These are phyloP conservation scores for Corylus heterophylla DNA, from an alignment of 306 rosid genomes.

Conservation along the genomic window DNA sequence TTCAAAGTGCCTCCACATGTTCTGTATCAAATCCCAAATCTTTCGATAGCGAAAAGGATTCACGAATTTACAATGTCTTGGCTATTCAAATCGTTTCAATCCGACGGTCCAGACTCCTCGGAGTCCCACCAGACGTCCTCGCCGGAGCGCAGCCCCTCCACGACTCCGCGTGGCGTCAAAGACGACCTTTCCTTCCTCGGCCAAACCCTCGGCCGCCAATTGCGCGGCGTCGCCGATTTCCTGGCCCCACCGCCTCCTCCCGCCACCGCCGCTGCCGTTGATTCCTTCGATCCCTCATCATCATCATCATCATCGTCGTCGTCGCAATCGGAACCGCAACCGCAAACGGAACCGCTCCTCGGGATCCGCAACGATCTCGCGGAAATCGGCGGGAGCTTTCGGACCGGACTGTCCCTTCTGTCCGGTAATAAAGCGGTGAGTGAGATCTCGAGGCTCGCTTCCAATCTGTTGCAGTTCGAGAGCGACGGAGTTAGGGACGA, in stretches of 20 bases:
- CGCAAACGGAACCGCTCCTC: slow-evolving; percentile 41
- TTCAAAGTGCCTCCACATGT: not conserved
- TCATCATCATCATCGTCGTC: not conserved
- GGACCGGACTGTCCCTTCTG: slow-evolving; percentile 64
- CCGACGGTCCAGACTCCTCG: slow-evolving; percentile 39
- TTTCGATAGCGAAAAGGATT: not conserved
- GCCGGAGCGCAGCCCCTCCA: slow-evolving; percentile 25
- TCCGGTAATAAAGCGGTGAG: slow-evolving; percentile 71
- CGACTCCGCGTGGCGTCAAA: slow-evolving; percentile 38
- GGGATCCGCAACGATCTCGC: slow-evolving; percentile 88
- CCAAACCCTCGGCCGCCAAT: slow-evolving; percentile 48
- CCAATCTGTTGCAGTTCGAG: slow-evolving; percentile 56
- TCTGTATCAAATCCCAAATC: not conserved
- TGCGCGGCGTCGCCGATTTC: slow-evolving; percentile 84
- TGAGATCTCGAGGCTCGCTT: slow-evolving; percentile 73
- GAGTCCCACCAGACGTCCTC: slow-evolving; percentile 22
- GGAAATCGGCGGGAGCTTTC: slow-evolving; percentile 87
- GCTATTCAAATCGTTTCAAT: slow-evolving; percentile 60
- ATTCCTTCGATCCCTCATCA: slow-evolving; percentile 9
- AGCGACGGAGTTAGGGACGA: slow-evolving; percentile 25
- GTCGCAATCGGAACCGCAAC: slow-evolving; percentile 11
- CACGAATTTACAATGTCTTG: slow-evolving; percentile 58
- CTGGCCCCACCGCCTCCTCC: slow-evolving; percentile 77
- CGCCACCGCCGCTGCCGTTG: slow-evolving; percentile 25
- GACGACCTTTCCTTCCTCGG: slow-evolving; percentile 58